A percentile compares a stretch with the other conserved stretches of the same genome.
phyloP scores from a whole-genome alignment of 225 moss, liverwort and hornwort species.

The Bryum argenteum region DNA sequence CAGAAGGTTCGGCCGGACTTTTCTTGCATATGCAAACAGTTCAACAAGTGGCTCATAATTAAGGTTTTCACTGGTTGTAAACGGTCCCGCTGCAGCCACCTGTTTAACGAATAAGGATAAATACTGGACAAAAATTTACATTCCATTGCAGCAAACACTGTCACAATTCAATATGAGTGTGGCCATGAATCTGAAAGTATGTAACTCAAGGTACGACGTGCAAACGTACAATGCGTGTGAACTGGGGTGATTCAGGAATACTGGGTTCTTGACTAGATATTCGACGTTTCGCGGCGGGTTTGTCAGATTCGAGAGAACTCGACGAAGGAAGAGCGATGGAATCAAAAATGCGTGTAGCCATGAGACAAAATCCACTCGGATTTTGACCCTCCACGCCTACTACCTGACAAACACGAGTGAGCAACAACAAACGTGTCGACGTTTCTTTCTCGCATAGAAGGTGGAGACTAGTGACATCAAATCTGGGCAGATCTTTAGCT shows the following conservation, averaged over 20 bases:
- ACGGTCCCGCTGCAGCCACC: conserved; percentile 83
- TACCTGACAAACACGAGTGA: conserved; percentile 46
- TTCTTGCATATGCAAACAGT: conserved; percentile 67
- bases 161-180: conserved; percentile 5
- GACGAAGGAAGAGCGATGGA: conserved; percentile 42
- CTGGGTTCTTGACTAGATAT: conserved; percentile 32
- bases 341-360: conserved; percentile 73
- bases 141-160: neutral
- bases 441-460: neutral
- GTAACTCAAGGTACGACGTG: neutral
- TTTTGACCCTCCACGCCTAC: conserved; percentile 83
- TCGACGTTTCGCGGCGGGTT: conserved; percentile 71
- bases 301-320: conserved; percentile 37
- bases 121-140: neutral
- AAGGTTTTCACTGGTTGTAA: conserved; percentile 81
- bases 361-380: conserved; percentile 84
- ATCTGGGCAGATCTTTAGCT: neutral
- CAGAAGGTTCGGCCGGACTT: conserved; percentile 74
- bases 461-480: neutral
- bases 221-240: conserved; percentile 42
- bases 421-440: neutral
- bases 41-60: conserved; percentile 76
- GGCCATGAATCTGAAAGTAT: neutral
- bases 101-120: conserved; percentile 29
- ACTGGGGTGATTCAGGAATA: conserved; percentile 25